Base-by-base conservation (phyloP, 331 rosid genomes). In the Rosa hybrid region DNA sequence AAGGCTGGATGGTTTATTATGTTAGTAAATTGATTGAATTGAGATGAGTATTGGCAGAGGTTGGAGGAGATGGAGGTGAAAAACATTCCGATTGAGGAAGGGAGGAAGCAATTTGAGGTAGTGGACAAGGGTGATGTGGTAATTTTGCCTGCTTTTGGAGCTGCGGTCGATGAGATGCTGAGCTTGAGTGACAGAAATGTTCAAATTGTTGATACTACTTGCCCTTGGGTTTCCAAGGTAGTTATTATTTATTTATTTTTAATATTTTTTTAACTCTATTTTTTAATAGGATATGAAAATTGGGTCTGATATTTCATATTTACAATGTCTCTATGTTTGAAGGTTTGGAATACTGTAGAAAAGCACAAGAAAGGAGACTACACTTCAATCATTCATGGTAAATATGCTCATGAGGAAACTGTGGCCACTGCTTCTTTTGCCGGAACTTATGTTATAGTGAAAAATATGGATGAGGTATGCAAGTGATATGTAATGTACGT, bases 211-310 rank as follows among this genome's bases (percentile, higher is more conserved):
- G 99, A 96, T 82, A 96, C 99, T 67, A 93, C 98, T 81, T 96
- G 99, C 74, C 98, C 99, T 16, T 93, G 99, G 99, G 99, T 96
- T 78, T 87, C 99, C 25, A 96, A 96, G 99, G 98, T 96, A 74
- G 12, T 45, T 34, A 41, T 65, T 30, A 10, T 23, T 50, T 1
- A 1, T n/a, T 60, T 60, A n/a, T 9, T 59, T n/a, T 2, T 3
- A 2, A 5, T 53, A 1, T 54, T 12, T 12, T 27, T 5, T 27
- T 9, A 30, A 59, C 16, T 12, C 7, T 23, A 12, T 1, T 27
- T 64, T 27, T 13, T 12, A n/a, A 4, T 18, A 46, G 12, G 6
- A 14, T 8, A 50, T 27, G 18, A 8, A 34, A 27, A 20, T 64
- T 77, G 21, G 16, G 34, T 27, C 45, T 76, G 20, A 4, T 75